Percentiles rank a stretch among this genome's conserved stretches.
These are phyloP conservation scores for Gautieria morchelliformis DNA, from an alignment of 768 basidiomycete species.

Conservation along the genomic window DNA sequence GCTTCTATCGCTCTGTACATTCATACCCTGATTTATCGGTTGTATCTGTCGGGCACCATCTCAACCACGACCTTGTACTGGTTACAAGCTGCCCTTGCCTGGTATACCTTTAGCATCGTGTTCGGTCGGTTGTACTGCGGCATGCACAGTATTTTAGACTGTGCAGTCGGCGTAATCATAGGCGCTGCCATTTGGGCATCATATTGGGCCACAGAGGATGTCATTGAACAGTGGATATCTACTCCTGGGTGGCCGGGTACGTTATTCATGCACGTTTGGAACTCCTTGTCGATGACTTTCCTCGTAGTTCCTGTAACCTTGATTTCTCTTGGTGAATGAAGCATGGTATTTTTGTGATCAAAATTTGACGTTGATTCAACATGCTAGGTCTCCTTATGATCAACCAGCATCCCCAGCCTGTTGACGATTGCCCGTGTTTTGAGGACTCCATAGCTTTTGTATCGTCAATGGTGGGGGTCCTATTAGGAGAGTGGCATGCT, in stretches of 20 bases:
- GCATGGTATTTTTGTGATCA: slow-evolving; percentile 8
- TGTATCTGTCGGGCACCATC: slow-evolving; percentile 28
- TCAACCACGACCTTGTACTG: slow-evolving; percentile 35
- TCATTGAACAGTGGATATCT: slow-evolving; percentile 31
- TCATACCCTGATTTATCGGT: slow-evolving; percentile 41
- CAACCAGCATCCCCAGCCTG: slow-evolving; percentile 88
- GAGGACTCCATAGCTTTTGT: slow-evolving; percentile 93
- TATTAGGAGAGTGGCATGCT: slow-evolving; percentile 58
- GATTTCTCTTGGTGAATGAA: slow-evolving; percentile 9
- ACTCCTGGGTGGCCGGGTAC: slow-evolving; percentile 22
- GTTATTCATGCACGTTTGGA: slow-evolving; percentile 4
- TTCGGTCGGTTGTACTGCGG: slow-evolving; percentile 77
- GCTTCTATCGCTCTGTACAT: slow-evolving; percentile 84
- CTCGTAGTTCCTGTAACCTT: slow-evolving; percentile 16
- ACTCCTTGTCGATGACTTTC: slow-evolving; percentile 11
- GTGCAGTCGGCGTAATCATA: slow-evolving; percentile 48
- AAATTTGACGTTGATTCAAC: slow-evolving; percentile 41
- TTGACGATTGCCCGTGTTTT: slow-evolving; percentile 96
- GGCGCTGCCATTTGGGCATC: slow-evolving; percentile 57
- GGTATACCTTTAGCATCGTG: slow-evolving; percentile 65
- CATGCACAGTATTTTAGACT: slow-evolving; percentile 84
- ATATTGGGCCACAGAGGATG: slow-evolving; percentile 25
- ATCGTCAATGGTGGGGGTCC: slow-evolving; percentile 72
- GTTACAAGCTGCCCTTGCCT: slow-evolving; percentile 30
- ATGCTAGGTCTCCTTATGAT: slow-evolving; percentile 62